These are phyloP conservation scores for Cyberlindnera samutprakarnensis DNA, from an alignment of 805 yeast species.

Conservation along the genomic window DNA sequence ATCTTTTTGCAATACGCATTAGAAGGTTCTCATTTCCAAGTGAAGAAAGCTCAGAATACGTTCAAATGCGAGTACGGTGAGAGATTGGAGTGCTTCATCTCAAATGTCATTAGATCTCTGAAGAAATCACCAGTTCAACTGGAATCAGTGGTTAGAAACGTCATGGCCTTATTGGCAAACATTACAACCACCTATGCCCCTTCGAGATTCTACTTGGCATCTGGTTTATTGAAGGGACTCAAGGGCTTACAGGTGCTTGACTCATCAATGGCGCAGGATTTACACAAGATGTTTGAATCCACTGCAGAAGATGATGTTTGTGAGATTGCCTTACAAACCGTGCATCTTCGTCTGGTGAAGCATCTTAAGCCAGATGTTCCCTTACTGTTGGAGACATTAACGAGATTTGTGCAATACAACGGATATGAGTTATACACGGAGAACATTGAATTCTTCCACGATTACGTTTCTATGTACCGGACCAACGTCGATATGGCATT, in stretches of 20 bases:
- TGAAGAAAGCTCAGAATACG: conserved; percentile 25
- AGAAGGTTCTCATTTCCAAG: conserved; percentile 55
- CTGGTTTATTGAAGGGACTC: conserved; percentile 54
- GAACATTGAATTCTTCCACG: conserved; percentile 33
- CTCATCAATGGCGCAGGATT: conserved; percentile 19
- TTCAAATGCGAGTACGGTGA: conserved; percentile 53
- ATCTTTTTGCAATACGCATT: conserved; percentile 51
- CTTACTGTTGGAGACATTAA: conserved; percentile 13
- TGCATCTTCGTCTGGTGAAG: conserved; percentile 39
- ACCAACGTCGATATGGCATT: conserved; percentile 3
- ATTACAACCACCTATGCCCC: conserved; percentile 57
- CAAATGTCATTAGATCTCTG: conserved; percentile 26
- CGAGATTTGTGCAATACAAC: conserved; percentile 18
- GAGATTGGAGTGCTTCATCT: conserved; percentile 38
- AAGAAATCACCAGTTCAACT: conserved; percentile 24
- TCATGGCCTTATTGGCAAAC: conserved; percentile 40
- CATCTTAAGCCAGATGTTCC: conserved; percentile 26
- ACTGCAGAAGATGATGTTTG: conserved; percentile 46
- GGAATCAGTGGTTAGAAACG: conserved; percentile 19
- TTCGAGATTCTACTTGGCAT: conserved; percentile 51
- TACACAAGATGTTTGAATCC: conserved; percentile 30
- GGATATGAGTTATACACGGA: conserved; percentile 27
- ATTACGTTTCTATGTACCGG: conserved; percentile 22
- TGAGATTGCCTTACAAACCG: conserved; percentile 42
- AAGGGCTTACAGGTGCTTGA: conserved; percentile 19